Evolutionary conservation across 2,329 filamentous ascomycete species (phyloP).

Genomic region (Sclerotinia nivalis): DNA sequence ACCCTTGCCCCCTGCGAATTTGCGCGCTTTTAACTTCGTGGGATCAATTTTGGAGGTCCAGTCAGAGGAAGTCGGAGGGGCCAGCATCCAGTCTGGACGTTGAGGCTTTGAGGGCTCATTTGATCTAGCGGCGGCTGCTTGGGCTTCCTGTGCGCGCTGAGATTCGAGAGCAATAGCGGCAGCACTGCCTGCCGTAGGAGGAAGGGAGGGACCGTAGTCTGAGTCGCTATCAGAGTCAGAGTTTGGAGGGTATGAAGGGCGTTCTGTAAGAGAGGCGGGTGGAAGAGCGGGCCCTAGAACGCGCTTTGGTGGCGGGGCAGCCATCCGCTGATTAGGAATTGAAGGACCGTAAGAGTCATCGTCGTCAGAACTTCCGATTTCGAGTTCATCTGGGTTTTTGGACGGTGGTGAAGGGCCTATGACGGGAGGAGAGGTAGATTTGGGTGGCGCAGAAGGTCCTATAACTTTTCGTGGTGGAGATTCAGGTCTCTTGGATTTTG

Average conservation of each 20-base stretch:
- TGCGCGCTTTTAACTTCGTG: constrained; percentile 77
- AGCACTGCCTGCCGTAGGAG: constrained; percentile 45
- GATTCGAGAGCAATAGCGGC: constrained; percentile 24
- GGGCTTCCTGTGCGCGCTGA: neutral
- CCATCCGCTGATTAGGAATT: neutral
- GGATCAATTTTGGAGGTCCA: constrained; percentile 70
- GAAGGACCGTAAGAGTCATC: constrained; percentile 18
- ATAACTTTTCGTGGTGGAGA: constrained; percentile 23
- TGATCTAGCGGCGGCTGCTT: constrained; percentile 24
- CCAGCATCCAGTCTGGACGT: constrained; percentile 85
- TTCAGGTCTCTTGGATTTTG: constrained; percentile 26
- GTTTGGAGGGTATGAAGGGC: constrained; percentile 42
- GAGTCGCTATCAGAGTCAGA: constrained; percentile 45
- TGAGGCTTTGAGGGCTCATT: constrained; percentile 50
- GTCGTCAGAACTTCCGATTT: constrained; percentile 45
- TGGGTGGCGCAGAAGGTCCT: constrained; percentile 41
- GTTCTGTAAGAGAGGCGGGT: constrained; percentile 46
- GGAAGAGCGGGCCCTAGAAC: constrained; percentile 47
- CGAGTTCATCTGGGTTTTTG: constrained; percentile 47
- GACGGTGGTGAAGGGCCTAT: constrained; percentile 39
- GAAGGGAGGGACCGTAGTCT: constrained; percentile 62
- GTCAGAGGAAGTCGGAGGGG: constrained; percentile 59
- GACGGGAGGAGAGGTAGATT: constrained; percentile 33
- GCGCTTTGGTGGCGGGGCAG: constrained; percentile 26
- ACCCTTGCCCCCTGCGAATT: constrained; percentile 73